Percentiles rank a stretch among this genome's conserved stretches.
Conservation (phyloP, 2,329 filamentous ascomycete species). For the Colletotrichum falcatum region DNA sequence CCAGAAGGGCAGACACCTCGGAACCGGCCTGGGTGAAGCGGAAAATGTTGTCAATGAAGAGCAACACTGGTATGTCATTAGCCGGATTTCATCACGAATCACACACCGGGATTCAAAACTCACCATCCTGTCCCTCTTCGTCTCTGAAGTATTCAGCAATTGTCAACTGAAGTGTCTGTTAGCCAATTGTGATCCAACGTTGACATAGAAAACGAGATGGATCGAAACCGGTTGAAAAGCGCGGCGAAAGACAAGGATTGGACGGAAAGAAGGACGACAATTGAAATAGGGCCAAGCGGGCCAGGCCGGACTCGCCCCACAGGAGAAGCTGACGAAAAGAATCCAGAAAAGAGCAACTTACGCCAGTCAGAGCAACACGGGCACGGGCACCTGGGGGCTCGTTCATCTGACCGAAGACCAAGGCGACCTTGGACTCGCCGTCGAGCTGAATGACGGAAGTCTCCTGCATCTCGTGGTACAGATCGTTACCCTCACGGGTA, state of each 20-base stretch:
- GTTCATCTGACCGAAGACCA: slow-evolving; percentile 99
- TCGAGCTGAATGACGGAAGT: slow-evolving; percentile 99
- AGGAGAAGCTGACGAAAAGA: not conserved
- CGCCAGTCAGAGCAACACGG: slow-evolving; percentile 97
- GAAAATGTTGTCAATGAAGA: slow-evolving; percentile 99
- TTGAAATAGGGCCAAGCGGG: too few relatives aligned
- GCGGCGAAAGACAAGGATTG: too few relatives aligned
- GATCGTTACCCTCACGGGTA: slow-evolving; percentile 99
- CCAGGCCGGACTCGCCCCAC: too few relatives aligned
- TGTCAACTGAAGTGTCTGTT: slow-evolving; percentile 55
- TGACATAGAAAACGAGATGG: not conserved
- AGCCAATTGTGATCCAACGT: not conserved
- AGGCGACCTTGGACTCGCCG: slow-evolving; percentile 98
- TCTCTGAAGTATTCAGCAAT: slow-evolving; percentile 87
- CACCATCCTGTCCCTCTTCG: slow-evolving; percentile 85
- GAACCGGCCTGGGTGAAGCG: slow-evolving; percentile 99
- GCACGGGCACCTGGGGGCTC: slow-evolving; percentile 99
- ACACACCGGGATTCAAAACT: slow-evolving; percentile 47
- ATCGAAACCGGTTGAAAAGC: not conserved
- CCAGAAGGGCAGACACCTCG: slow-evolving; percentile 98
- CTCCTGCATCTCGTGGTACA: slow-evolving; percentile 99
- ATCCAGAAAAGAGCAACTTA: not conserved
- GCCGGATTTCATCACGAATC: slow-evolving; percentile 25
- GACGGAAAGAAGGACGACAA: not conserved
- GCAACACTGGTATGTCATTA: slow-evolving; percentile 74